These are phyloP conservation scores for Starmera dryadoides DNA, from an alignment of 805 yeast genomes.

Conservation along the genomic window DNA sequence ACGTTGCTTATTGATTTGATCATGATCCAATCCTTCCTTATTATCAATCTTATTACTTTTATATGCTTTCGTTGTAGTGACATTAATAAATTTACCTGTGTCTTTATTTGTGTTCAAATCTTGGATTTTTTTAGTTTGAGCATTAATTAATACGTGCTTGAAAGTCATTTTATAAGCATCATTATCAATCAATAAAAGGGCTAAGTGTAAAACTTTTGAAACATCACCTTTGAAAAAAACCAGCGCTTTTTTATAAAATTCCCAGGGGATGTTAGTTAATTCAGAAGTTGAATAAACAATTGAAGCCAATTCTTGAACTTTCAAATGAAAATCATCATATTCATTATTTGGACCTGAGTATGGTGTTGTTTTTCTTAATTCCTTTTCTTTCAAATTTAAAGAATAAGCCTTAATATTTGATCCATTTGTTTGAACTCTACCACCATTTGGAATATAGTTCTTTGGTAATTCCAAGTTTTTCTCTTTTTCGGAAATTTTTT, in stretches of 20 bases:
- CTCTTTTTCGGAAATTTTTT: neutral
- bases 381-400: constrained; percentile 3
- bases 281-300: constrained; percentile 26
- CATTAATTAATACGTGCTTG: constrained; percentile 2
- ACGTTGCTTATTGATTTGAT: constrained; percentile 8
- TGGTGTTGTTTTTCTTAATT: neutral
- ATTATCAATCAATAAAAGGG: constrained; percentile 26
- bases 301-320: constrained; percentile 26
- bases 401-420: constrained; percentile 8
- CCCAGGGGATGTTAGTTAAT: constrained; percentile 28
- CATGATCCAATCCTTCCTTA: constrained; percentile 1
- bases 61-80: neutral
- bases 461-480: neutral
- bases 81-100: neutral
- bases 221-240: constrained; percentile 39
- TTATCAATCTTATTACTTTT: neutral
- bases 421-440: constrained; percentile 28
- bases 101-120: too few species aligned
- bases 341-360: constrained; percentile 1
- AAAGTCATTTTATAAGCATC: constrained; percentile 23
- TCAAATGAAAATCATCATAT: constrained; percentile 11
- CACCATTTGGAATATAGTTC: constrained; percentile 16
- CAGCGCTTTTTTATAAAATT: constrained; percentile 32
- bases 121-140: neutral
- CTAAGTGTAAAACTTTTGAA: constrained; percentile 27